Percentiles rank a stretch among this genome's conserved stretches.
These are phyloP conservation scores for Talaromyces rugulosus DNA, from an alignment of 2,329 filamentous ascomycete species.

Conservation along the genomic window DNA sequence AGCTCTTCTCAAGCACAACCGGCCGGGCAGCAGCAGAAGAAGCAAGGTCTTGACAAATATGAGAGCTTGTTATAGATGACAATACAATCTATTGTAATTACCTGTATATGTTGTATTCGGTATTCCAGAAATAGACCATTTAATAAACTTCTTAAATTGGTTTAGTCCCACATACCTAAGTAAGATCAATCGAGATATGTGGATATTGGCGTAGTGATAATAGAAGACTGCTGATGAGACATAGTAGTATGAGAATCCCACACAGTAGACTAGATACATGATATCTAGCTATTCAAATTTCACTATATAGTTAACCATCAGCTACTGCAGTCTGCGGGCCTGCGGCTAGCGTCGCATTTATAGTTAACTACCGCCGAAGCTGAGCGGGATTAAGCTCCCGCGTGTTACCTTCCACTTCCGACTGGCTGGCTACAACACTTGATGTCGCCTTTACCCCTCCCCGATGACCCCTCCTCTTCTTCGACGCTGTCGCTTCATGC, in stretches of 20 bases:
- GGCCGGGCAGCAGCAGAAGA: constrained; percentile 25
- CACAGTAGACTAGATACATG: too few species aligned
- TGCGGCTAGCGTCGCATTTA: too few species aligned
- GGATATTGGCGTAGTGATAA: too few species aligned
- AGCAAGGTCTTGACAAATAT: constrained; percentile 51
- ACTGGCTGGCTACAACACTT: background rate
- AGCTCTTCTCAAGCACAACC: constrained; percentile 23
- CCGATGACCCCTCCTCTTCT: constrained; percentile 20
- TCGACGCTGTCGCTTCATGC: constrained; percentile 18
- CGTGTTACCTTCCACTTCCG: background rate
- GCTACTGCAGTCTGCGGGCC: too few species aligned
- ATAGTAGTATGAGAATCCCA: too few species aligned
- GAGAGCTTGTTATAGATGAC: constrained; percentile 49
- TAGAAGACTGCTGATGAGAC: too few species aligned
- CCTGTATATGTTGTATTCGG: background rate
- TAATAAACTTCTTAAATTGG: background rate
- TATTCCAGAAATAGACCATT: background rate
- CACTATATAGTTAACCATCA: too few species aligned
- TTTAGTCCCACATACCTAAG: too few species aligned
- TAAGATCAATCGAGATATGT: too few species aligned
- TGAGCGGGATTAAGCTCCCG: background rate
- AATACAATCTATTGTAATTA: background rate
- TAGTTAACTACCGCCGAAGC: background rate
- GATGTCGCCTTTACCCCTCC: background rate
- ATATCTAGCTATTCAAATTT: too few species aligned